Percentiles rank a stretch among this genome's conserved stretches.
phyloP scores from a whole-genome alignment of 1,139 yeast genomes.

The Yamadazyma diospyri region DNA sequence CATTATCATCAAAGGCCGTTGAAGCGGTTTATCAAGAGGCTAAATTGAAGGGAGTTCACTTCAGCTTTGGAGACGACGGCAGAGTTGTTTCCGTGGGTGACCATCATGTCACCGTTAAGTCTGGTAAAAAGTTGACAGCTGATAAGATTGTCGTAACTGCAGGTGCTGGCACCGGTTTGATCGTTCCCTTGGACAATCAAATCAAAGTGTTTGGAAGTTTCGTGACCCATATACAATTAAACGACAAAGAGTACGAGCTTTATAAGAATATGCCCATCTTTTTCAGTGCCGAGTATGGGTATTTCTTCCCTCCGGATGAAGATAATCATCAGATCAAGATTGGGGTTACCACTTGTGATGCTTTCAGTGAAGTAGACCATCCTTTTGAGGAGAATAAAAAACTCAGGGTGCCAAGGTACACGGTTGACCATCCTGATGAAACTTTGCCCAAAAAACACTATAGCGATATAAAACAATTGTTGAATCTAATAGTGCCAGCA shows the following conservation, averaged over 20 bases:
- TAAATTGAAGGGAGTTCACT: constrained; percentile 22
- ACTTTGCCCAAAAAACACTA: constrained; percentile 27
- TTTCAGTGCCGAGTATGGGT: constrained; percentile 43
- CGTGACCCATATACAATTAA: constrained; percentile 30
- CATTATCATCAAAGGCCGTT: constrained; percentile 26
- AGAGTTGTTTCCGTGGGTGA: constrained; percentile 11
- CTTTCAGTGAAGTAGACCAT: constrained; percentile 22
- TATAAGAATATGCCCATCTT: constrained; percentile 31
- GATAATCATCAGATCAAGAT: constrained; percentile 33
- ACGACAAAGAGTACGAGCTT: constrained; percentile 23
- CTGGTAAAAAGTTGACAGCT: constrained; percentile 21
- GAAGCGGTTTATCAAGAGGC: constrained; percentile 20
- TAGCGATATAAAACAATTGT: constrained; percentile 12
- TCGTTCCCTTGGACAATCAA: constrained; percentile 28
- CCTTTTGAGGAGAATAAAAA: constrained; percentile 20
- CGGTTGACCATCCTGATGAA: constrained; percentile 25
- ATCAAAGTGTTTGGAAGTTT: constrained; percentile 32
- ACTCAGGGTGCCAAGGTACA: constrained; percentile 35
- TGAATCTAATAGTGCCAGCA: constrained; percentile 14
- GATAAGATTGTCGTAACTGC: constrained; percentile 25
- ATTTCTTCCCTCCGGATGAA: constrained; percentile 36
- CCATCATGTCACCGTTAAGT: constrained; percentile 16
- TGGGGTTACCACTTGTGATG: constrained; percentile 37
- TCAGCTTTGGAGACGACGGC: constrained; percentile 23
- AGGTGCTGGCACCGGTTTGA: constrained; percentile 31